Base-by-base conservation (phyloP, 2,329 filamentous ascomycete species). In the Domatiomyces catenatus region DNA sequence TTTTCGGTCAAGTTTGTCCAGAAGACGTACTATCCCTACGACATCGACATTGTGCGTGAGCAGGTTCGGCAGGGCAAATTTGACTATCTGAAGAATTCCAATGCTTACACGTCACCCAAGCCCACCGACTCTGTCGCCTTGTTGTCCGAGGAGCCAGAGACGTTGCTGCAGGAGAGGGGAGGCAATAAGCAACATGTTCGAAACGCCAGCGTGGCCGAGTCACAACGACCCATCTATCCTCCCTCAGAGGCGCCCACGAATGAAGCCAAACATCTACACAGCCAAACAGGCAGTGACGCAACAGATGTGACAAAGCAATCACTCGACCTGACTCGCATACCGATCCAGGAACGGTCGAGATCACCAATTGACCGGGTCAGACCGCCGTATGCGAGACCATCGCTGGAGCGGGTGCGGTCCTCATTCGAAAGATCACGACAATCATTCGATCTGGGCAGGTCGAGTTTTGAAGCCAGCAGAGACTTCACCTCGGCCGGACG, bases 11-110 rank as follows among this genome's bases (percentile, higher is more conserved):
- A 98, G 70, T 74, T 82, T 28, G 69, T 92, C 47, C 92, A 96
- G 67, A 98, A 98, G 69, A 84, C 94, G 50, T 96, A 88, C 69
- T 86, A 84, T 66, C 92, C 92, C 3, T 83, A 84, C 58, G 92
- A 98, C 61, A 82, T 95, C 52, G 92, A 98, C 65, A 94, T 98
- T 57, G 81, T 98, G 61, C 86, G 92, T 46, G 92, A 98, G 67
- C 88, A 96, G 70, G 80, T 93, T 54, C 79, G 79, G 24, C 75
- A 81, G 69, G 92, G 92, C 58, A 81, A 83, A 62, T 96, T 93
- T 65, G 80, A 84, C 57, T 79, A 87, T 60, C 73, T 90, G 47
- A 76, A 80, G 50, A 66, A 78, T 3, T 71, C 71, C 48, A 74
- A 75, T 49, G 69, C 72, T 5, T 72, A 70, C 44, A 63, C 73